Conservation (phyloP, 2,329 filamentous ascomycete genomes). For the Domatiomyces catenatus region DNA sequence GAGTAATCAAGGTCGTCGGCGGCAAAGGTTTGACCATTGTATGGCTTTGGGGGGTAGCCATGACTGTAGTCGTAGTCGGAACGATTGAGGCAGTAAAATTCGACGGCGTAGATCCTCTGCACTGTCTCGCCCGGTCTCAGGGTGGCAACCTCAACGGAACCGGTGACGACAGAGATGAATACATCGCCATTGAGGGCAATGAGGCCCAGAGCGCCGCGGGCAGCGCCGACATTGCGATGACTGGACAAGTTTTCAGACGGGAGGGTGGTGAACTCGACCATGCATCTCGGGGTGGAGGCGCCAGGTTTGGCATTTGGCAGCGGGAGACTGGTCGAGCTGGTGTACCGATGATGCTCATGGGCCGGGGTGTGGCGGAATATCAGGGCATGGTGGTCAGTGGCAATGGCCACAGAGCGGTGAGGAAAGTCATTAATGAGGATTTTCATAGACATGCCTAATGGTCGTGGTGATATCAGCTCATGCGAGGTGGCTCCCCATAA, state of each 20-base stretch:
- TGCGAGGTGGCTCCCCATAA: neutral
- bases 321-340: slow-evolving; percentile 24
- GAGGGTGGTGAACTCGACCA: slow-evolving; percentile 67
- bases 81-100: slow-evolving; percentile 83
- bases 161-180: slow-evolving; percentile 79
- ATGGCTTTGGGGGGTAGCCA: slow-evolving; percentile 38
- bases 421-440: slow-evolving; percentile 76
- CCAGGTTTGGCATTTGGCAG: slow-evolving; percentile 13
- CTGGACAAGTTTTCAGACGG: slow-evolving; percentile 53
- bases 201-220: slow-evolving; percentile 74
- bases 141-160: slow-evolving; percentile 61
- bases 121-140: slow-evolving; percentile 78
- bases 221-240: slow-evolving; percentile 62
- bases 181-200: slow-evolving; percentile 73
- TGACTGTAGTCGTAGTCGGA: slow-evolving; percentile 68
- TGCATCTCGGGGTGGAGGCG: slow-evolving; percentile 44
- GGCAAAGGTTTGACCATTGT: slow-evolving; percentile 37
- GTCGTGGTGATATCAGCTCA: neutral
- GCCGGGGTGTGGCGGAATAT: slow-evolving; percentile 67
- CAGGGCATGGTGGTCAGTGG: slow-evolving; percentile 62
- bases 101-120: slow-evolving; percentile 69
- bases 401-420: slow-evolving; percentile 73
- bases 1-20: slow-evolving; percentile 39
- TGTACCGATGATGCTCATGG: slow-evolving; percentile 33
- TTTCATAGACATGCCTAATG: slow-evolving; percentile 44